Evolutionary conservation across 371 early-diverging fungal genomes (phyloP), one percentile per base, ranked within the genome.

Genomic region (Actinomucor elegans): DNA sequence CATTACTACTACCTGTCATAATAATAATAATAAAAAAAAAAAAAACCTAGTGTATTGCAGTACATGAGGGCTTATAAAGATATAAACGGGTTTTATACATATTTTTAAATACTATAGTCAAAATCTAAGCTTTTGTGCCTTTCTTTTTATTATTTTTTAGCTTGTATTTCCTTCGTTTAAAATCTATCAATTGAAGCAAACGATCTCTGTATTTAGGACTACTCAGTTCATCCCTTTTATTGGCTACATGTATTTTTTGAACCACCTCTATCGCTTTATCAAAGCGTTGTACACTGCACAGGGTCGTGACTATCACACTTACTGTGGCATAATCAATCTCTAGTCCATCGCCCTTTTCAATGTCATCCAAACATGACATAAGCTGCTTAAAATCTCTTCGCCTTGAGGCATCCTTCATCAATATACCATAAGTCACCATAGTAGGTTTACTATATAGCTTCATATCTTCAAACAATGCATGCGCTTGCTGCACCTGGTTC

Each of bases 391-490:
- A 23, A 12, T 63, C 51, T 32, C 26, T 58, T 21, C 48, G 35
- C 24, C 29, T 58, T 8, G 43, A 29, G n/a, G 64, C 64, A 44
- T 63, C 45, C 11, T 58, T 48, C 41, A 65, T 52, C 17, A 59
- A 35, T 5, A 65, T 60, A 15, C 44, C 42, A 49, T 38, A 65
- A 2, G 66, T 65, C 11, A 27, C 7, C 2, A 45, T 20, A 1
- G 48, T 53, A 8, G 66, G 66, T 21, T 41, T 18, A 1, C 36
- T 17, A 14, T 40, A 29, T 11, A 21, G 20, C 8, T 38, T 28
- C 18, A 56, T 21, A 21, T 52, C 49, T 14, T 56, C 29, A 14
- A 40, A 41, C 1, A 55, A 7, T 6, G 31, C 35, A 6, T 52
- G 15, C 9, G 65, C 65, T 15, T 48, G 28, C 21, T 17, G 9